phyloP scores from a whole-genome alignment of 176 grass and related monocot species.

The Carex parvula region DNA sequence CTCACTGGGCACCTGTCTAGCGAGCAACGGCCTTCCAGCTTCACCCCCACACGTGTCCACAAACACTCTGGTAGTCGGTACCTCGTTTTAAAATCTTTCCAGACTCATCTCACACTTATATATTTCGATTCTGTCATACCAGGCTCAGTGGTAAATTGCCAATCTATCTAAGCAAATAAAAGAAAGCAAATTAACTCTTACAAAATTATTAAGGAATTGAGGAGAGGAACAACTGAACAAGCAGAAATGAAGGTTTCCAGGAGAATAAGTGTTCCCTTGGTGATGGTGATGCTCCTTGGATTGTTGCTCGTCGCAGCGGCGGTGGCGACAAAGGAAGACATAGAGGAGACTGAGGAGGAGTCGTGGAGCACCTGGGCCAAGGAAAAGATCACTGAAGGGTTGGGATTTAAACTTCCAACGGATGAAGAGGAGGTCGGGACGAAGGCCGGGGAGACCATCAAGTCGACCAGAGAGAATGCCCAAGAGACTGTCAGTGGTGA shows the following conservation, averaged over 20 bases:
- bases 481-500: slow-evolving; percentile 40
- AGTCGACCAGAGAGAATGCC: slow-evolving; percentile 40
- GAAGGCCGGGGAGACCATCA: slow-evolving; percentile 41
- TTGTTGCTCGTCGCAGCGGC: background rate
- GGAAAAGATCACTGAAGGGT: slow-evolving; percentile 67
- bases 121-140: background rate
- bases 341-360: slow-evolving; percentile 32
- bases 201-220: background rate
- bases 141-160: background rate
- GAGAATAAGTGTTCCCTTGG: slow-evolving; percentile 27
- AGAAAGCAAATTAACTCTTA: background rate
- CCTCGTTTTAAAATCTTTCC: background rate
- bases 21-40: background rate
- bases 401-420: slow-evolving; percentile 41
- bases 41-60: slow-evolving; percentile 42
- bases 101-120: background rate
- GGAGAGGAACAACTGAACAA: background rate
- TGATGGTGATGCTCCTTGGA: slow-evolving; percentile 45
- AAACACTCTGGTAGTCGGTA: background rate
- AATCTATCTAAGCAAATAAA: background rate
- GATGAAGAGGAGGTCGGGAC: slow-evolving; percentile 46
- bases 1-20: slow-evolving; percentile 46
- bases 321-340: slow-evolving; percentile 26
- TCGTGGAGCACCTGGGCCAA: slow-evolving; percentile 69
- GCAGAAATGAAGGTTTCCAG: slow-evolving; percentile 26